Evolutionary conservation across 2,329 filamentous ascomycete species (phyloP).

Genomic region (Neonectria coccinea): DNA sequence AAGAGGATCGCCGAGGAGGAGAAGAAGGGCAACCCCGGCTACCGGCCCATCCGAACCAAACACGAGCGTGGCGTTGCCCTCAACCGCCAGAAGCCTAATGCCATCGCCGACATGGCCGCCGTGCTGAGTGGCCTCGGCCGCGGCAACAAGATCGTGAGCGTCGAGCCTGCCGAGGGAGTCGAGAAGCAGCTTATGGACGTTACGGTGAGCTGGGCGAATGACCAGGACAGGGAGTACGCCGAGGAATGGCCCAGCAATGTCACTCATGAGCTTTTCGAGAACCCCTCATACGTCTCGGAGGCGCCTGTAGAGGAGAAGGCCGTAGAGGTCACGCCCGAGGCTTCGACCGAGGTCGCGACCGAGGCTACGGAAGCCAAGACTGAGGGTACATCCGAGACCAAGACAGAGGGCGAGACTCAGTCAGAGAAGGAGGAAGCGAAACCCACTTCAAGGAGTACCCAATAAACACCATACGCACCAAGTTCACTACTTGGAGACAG

Average conservation of each 20-base stretch:
- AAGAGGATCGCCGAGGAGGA: constrained; percentile 48
- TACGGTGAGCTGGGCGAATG: constrained; percentile 65
- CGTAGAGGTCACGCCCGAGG: constrained; percentile 20
- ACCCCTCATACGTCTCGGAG: constrained; percentile 41
- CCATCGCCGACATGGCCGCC: constrained; percentile 72
- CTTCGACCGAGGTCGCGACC: constrained; percentile 16
- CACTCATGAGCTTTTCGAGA: constrained; percentile 58
- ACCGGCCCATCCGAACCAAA: constrained; percentile 51
- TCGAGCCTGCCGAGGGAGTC: constrained; percentile 33
- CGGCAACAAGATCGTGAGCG: constrained; percentile 61
- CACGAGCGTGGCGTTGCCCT: constrained; percentile 63
- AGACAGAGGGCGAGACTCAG: not conserved
- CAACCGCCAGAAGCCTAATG: constrained; percentile 71
- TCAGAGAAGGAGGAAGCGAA: constrained; percentile 6
- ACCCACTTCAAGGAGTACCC: constrained; percentile 2
- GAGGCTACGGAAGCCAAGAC: constrained; percentile 1
- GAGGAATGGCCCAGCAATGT: constrained; percentile 65
- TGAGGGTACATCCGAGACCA: not conserved
- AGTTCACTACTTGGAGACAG: constrained; percentile 6
- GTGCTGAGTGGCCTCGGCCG: constrained; percentile 64
- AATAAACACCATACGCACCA: constrained; percentile 11
- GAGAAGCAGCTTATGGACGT: constrained; percentile 52
- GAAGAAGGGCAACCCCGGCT: constrained; percentile 46
- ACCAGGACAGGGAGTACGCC: constrained; percentile 61
- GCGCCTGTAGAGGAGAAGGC: constrained; percentile 21